Conservation (phyloP, 2,329 filamentous ascomycete genomes). For the Paecilomyces sp. region DNA sequence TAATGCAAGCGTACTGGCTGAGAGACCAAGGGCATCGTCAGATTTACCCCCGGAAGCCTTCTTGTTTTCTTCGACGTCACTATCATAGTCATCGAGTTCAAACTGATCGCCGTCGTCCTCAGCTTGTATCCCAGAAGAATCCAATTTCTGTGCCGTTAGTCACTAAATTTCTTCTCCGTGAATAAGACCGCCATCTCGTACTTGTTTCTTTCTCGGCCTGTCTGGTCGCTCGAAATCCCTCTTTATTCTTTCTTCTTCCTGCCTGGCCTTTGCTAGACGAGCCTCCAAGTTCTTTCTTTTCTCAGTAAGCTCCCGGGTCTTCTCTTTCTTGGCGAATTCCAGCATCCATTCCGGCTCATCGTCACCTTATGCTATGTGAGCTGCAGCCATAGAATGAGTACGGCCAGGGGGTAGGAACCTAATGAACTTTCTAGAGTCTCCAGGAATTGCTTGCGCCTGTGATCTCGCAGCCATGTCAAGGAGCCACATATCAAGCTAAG, state of each 20-base stretch:
- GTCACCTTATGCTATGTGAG: slow-evolving; percentile 31
- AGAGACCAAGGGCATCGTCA: slow-evolving; percentile 46
- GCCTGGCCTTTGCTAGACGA: slow-evolving; percentile 57
- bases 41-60: slow-evolving; percentile 15
- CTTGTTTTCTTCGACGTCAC: slow-evolving; percentile 46
- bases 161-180: neutral
- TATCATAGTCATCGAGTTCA: slow-evolving; percentile 67
- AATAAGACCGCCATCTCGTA: slow-evolving; percentile 12
- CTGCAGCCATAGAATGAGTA: neutral
- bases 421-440: slow-evolving; percentile 42
- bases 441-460: slow-evolving; percentile 60
- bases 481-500: slow-evolving; percentile 84
- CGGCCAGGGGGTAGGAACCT: slow-evolving; percentile 22
- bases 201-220: slow-evolving; percentile 39
- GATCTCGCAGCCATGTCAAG: slow-evolving; percentile 81
- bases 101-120: slow-evolving; percentile 59
- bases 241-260: slow-evolving; percentile 54
- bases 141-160: slow-evolving; percentile 18
- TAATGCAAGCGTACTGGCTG: slow-evolving; percentile 66
- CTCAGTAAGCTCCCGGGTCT: slow-evolving; percentile 57
- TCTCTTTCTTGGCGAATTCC: slow-evolving; percentile 65
- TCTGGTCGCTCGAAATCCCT: slow-evolving; percentile 45
- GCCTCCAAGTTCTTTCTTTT: slow-evolving; percentile 67
- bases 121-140: slow-evolving; percentile 9
- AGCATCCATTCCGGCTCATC: slow-evolving; percentile 82